These are phyloP conservation scores for Conticribra weissflogii DNA, from an alignment of 108 stramenopile genomes.

Conservation along the genomic window DNA sequence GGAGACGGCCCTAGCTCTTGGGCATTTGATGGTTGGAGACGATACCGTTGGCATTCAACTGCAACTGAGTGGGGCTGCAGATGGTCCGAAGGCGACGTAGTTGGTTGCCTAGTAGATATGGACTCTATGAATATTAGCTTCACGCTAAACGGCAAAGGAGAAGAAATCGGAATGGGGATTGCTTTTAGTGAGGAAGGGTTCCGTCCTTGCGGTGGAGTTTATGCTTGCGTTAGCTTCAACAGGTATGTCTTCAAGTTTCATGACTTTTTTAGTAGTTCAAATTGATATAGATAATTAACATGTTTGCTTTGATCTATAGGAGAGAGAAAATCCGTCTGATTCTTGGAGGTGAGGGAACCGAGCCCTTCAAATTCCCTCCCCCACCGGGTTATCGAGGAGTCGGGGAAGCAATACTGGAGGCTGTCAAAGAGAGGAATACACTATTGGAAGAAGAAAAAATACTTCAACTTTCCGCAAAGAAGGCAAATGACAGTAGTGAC, in stretches of 20 bases:
- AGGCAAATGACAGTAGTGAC: too few relatives aligned
- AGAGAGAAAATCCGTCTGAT: conserved; percentile 76
- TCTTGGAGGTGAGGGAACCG: conserved; percentile 72
- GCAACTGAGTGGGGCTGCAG: conserved; percentile 93
- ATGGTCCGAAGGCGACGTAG: conserved; percentile 90
- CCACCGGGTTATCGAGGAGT: conserved; percentile 81
- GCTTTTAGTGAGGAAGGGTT: conserved; percentile 86
- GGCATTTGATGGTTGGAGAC: conserved; percentile 96
- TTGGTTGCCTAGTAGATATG: conserved; percentile 91
- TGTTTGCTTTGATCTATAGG: not conserved
- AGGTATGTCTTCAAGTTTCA: conserved; percentile 24
- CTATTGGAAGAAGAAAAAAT: conserved; percentile 63
- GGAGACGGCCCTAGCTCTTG: conserved; percentile 94
- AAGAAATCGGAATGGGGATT: conserved; percentile 88
- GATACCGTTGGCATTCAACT: conserved; percentile 90
- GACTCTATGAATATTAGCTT: conserved; percentile 86
- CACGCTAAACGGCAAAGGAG: conserved; percentile 87
- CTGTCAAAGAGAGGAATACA: conserved; percentile 61
- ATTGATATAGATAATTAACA: not conserved
- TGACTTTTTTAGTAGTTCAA: not conserved
- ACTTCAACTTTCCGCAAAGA: too few relatives aligned
- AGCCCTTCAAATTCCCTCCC: conserved; percentile 68
- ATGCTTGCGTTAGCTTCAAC: conserved; percentile 90
- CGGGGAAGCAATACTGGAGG: conserved; percentile 73
- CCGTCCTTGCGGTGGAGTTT: conserved; percentile 86